Base-by-base conservation (phyloP, 345 rosid species). In the Linum usitatissimum region DNA sequence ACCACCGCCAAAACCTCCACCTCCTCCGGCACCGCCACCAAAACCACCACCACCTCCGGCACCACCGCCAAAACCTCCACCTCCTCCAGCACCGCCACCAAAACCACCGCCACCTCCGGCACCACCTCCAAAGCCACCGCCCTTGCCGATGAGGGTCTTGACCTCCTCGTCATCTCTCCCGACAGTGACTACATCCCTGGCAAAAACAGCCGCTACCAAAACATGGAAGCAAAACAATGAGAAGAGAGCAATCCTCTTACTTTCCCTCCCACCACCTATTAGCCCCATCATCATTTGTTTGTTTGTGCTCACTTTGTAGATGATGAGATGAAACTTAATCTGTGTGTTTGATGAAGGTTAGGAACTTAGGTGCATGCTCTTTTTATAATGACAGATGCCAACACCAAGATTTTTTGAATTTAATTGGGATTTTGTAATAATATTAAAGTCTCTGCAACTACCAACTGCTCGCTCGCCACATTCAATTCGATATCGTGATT, bases 161-260 rank as follows among this genome's bases (percentile, higher is more conserved):
- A 23, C 28, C 66, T 55, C 66, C 21, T 55, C 55, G 45, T 78
- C 78, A 17, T 71, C 58, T 21, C 55, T 65, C 6, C 40, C 39
- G 2, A 38, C 64, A 28, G 61, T 66, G 49, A 28, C 79, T 15
- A 57, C 67, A 69, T 80, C 61, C 66, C 75, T 79, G 1, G 80
- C 84, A 64, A 65, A 19, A 55, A 76, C 87, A 59, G 72, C 74
- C 53, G 60, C 79, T 3, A 68, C 75, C 18, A 85, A 63, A 63
- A 77, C 73, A 71, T 73, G 64, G 57, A 80, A 59, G 48, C 85
- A 82, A 23, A 85, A 65, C 73, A 85, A 74, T 61, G 77, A 68
- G 45, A 85, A 64, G 12, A 80, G 54, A 65, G 57, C 64, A 67
- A 68, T 60, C 60, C 70, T 66, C 64, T 34, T 59, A 13, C 40